Conservation (phyloP, 345 rosid genomes). For the Sonneratia alba region DNA sequence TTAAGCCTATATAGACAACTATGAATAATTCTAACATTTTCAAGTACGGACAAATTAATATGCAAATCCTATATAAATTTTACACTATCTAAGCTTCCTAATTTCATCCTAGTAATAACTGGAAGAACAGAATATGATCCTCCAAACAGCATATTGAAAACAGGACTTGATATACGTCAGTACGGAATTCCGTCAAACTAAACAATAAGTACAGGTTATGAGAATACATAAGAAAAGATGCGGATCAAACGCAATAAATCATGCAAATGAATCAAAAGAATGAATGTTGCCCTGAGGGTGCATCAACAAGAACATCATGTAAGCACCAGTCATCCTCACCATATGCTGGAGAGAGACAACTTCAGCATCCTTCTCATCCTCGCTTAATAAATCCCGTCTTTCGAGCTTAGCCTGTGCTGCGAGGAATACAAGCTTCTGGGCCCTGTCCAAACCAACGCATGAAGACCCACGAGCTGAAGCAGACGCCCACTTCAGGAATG, state of each 20-base stretch:
- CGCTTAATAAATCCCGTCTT: conserved; percentile 65
- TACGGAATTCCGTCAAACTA: background rate
- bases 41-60: too few species aligned
- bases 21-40: too few species aligned
- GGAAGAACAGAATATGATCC: background rate
- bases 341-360: conserved; percentile 59
- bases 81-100: background rate
- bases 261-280: conserved; percentile 14
- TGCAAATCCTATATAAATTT: too few species aligned
- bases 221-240: conserved; percentile 1
- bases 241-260: conserved; percentile 52
- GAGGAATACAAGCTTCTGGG: conserved; percentile 75
- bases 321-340: conserved; percentile 84
- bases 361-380: conserved; percentile 92
- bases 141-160: background rate
- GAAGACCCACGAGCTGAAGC: conserved; percentile 51
- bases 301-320: conserved; percentile 78
- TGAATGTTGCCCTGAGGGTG: conserved; percentile 50
- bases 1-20: too few species aligned
- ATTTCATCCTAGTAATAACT: background rate
- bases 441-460: conserved; percentile 56
- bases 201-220: background rate
- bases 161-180: background rate
- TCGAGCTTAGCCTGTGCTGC: conserved; percentile 88
- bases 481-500: conserved; percentile 73